Conservation (phyloP, 2,329 filamentous ascomycete species). For the Ophiostoma fasciatum region DNA sequence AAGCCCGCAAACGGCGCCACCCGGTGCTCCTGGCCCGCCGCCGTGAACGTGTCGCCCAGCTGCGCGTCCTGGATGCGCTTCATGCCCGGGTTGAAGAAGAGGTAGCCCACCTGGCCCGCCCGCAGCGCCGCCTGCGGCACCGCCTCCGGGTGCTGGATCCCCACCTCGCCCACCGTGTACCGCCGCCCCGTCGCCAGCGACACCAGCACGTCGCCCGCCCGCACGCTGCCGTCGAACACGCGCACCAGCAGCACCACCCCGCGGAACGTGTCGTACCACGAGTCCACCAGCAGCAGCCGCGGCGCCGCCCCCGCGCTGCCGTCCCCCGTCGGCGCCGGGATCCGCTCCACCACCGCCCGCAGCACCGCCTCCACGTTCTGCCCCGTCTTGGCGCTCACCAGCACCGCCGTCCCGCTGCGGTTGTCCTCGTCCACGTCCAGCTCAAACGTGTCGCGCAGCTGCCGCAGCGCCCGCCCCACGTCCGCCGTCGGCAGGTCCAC, state of each 20-base stretch:
- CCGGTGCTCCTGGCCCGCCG: conserved; percentile 55
- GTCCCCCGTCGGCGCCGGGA: conserved; percentile 69
- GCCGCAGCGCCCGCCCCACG: conserved; percentile 67
- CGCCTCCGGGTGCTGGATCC: conserved; percentile 86
- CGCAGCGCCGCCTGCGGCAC: conserved; percentile 67
- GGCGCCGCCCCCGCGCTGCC: conserved; percentile 45
- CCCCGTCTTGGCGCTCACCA: conserved; percentile 87
- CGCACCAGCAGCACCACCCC: conserved; percentile 85
- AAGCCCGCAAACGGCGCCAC: conserved; percentile 83
- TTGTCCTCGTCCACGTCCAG: conserved; percentile 54
- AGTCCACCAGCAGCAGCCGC: conserved; percentile 81
- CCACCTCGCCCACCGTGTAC: conserved; percentile 90
- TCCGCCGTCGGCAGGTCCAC: conserved; percentile 87
- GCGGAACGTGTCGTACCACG: conserved; percentile 95
- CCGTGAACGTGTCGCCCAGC: conserved; percentile 89
- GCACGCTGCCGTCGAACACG: conserved; percentile 76
- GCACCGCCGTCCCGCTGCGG: conserved; percentile 31
- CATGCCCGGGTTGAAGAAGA: conserved; percentile 98
- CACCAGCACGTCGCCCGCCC: conserved; percentile 68
- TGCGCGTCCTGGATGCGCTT: conserved; percentile 92
- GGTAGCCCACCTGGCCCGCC: conserved; percentile 89
- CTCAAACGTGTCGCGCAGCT: conserved; percentile 79
- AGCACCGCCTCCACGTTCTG: conserved; percentile 72
- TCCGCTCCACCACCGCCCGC: conserved; percentile 69
- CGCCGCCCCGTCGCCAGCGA: conserved; percentile 80